phyloP scores from a whole-genome alignment of 163 green algal species.

The Volvox carteri region DNA sequence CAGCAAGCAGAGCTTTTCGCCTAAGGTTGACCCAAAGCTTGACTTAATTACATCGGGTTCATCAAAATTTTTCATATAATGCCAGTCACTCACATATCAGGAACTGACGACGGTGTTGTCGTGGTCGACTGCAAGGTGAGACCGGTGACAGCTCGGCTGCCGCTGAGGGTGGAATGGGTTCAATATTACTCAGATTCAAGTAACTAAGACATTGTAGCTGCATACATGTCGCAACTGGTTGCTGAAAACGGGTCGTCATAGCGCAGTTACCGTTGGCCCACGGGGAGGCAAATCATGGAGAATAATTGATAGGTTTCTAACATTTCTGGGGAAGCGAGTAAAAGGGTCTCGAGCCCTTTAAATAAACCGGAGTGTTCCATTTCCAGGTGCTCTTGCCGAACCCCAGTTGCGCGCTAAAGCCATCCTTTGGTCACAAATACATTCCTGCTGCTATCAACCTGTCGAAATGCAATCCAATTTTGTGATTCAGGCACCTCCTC shows the following conservation, averaged over 20 bases:
- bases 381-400: background rate
- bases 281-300: background rate
- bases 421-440: too few species aligned
- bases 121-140: slow-evolving; percentile 31
- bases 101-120: slow-evolving; percentile 22
- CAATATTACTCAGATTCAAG: too few species aligned
- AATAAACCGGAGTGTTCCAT: too few species aligned
- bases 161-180: background rate
- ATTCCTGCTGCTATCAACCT: too few species aligned
- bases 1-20: too few species aligned
- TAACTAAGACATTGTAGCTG: too few species aligned
- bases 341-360: too few species aligned
- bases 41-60: too few species aligned
- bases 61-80: background rate
- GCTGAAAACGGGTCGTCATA: background rate
- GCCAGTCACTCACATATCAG: background rate
- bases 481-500: background rate
- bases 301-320: background rate
- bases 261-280: background rate
- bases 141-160: background rate
- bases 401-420: background rate
- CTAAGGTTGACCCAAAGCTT: too few species aligned
- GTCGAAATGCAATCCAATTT: background rate
- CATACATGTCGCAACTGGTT: background rate
- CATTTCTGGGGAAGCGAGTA: too few species aligned